Percentiles rank a stretch among this genome's conserved stretches.
These are phyloP conservation scores for Didymella segeticola DNA, from an alignment of 2,329 filamentous ascomycete species.

Conservation along the genomic window DNA sequence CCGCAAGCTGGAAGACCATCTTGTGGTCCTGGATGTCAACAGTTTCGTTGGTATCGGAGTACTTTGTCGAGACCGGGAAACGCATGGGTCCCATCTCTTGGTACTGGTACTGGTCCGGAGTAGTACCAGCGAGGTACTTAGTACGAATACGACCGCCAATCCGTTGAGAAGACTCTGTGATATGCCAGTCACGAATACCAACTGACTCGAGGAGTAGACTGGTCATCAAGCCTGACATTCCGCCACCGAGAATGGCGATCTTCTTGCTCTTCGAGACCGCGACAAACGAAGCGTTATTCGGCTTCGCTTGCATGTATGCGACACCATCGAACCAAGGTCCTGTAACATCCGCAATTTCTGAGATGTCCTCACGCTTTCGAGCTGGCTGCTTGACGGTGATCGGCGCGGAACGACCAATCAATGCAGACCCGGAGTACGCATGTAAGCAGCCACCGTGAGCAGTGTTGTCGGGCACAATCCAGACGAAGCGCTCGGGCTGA, in stretches of 20 bases:
- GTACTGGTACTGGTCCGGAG: conserved; percentile 69
- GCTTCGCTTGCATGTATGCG: conserved; percentile 62
- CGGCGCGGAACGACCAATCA: conserved; percentile 54
- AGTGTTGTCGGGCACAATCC: conserved; percentile 54
- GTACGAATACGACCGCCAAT: conserved; percentile 71
- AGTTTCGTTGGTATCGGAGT: conserved; percentile 62
- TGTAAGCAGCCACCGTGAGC: conserved; percentile 52
- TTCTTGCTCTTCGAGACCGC: conserved; percentile 62
- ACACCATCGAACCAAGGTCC: conserved; percentile 74
- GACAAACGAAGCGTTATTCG: conserved; percentile 61
- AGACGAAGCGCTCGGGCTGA: conserved; percentile 56
- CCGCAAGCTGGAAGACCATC: conserved; percentile 69
- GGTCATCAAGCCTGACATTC: conserved; percentile 71
- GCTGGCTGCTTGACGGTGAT: conserved; percentile 48
- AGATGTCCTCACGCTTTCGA: conserved; percentile 48
- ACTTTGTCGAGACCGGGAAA: conserved; percentile 61
- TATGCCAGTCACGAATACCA: conserved; percentile 66
- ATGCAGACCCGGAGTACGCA: conserved; percentile 50
- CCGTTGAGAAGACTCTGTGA: conserved; percentile 66
- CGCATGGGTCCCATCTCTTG: conserved; percentile 73
- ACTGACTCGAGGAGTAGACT: conserved; percentile 55
- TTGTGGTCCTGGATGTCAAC: conserved; percentile 67
- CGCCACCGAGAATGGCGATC: conserved; percentile 70
- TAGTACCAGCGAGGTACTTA: conserved; percentile 65
- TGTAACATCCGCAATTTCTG: conserved; percentile 60